Conservation (phyloP, 2,329 filamentous ascomycete species). For the Fusarium staphyleae region DNA sequence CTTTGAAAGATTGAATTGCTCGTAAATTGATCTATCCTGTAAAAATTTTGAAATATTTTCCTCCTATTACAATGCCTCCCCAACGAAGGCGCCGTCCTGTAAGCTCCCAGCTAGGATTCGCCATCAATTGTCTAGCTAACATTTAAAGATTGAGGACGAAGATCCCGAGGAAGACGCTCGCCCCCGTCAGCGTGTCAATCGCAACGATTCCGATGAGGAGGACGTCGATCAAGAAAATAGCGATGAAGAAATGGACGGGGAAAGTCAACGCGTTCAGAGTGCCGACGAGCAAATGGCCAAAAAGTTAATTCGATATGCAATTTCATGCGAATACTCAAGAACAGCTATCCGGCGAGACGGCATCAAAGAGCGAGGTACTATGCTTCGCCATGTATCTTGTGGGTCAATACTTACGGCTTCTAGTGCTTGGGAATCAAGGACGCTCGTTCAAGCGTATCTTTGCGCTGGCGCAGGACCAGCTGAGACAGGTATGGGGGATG, state of each 20-base stretch:
- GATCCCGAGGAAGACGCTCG: conserved; percentile 46
- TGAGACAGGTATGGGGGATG: conserved; percentile 86
- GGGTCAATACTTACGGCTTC: conserved; percentile 8
- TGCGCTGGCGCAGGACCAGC: conserved; percentile 73
- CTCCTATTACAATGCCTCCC: conserved; percentile 42
- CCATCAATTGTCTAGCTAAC: conserved; percentile 12
- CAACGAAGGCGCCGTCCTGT: conserved; percentile 47
- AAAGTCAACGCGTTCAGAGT: conserved; percentile 45
- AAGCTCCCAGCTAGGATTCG: conserved; percentile 19
- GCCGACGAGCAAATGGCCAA: conserved; percentile 64
- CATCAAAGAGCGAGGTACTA: conserved; percentile 67
- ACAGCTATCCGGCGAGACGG: conserved; percentile 66
- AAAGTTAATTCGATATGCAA: conserved; percentile 72
- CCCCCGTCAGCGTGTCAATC: conserved; percentile 44
- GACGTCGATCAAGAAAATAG: conserved; percentile 48
- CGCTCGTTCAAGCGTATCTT: conserved; percentile 81
- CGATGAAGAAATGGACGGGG: conserved; percentile 47
- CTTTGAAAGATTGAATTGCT: background rate
- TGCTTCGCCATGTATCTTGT: rapidly evolving
- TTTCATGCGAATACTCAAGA: conserved; percentile 71
- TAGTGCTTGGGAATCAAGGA: conserved; percentile 74
- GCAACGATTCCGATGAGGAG: conserved; percentile 40
- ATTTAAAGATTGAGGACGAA: conserved; percentile 37
- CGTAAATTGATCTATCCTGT: too few species aligned
- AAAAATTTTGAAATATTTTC: background rate